phyloP scores from a whole-genome alignment of 768 basidiomycete species.

The Suillus spraguei region DNA sequence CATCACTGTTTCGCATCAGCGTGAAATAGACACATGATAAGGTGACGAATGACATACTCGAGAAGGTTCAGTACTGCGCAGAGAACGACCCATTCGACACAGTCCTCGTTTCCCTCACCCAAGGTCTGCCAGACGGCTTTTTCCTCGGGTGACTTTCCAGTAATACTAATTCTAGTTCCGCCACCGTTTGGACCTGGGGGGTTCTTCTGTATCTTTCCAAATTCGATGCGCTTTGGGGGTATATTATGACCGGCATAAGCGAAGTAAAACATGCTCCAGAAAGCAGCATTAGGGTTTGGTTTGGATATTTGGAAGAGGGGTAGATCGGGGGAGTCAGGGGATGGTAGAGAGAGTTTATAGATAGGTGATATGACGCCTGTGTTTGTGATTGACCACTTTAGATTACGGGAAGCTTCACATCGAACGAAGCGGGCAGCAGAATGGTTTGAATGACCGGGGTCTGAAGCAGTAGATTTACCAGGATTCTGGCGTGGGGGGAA shows the following conservation, averaged over 20 bases:
- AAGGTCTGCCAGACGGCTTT: conserved; percentile 99
- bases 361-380: conserved; percentile 97
- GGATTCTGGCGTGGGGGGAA: conserved; percentile 81
- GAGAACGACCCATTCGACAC: conserved; percentile 99
- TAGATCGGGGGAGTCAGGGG: conserved; percentile 89
- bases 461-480: conserved; percentile 69
- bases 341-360: conserved; percentile 95
- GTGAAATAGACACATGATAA: conserved; percentile 20
- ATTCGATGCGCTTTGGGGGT: conserved; percentile 97
- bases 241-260: conserved; percentile 99
- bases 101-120: conserved; percentile 96
- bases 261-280: conserved; percentile 99
- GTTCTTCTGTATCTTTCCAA: conserved; percentile 99
- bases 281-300: conserved; percentile 96
- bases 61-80: conserved; percentile 96
- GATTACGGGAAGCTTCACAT: conserved; percentile 96
- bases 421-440: conserved; percentile 76
- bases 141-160: conserved; percentile 95
- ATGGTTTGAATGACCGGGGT: conserved; percentile 71
- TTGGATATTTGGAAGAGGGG: conserved; percentile 97
- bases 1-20: conserved; percentile 63
- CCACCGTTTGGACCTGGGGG: conserved; percentile 90
- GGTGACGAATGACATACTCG: conserved; percentile 65
- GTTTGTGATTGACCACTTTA: conserved; percentile 98
- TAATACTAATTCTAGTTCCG: conserved; percentile 97